Base-by-base conservation (phyloP, 2,329 filamentous ascomycete genomes). In the Madurella fahalii region DNA sequence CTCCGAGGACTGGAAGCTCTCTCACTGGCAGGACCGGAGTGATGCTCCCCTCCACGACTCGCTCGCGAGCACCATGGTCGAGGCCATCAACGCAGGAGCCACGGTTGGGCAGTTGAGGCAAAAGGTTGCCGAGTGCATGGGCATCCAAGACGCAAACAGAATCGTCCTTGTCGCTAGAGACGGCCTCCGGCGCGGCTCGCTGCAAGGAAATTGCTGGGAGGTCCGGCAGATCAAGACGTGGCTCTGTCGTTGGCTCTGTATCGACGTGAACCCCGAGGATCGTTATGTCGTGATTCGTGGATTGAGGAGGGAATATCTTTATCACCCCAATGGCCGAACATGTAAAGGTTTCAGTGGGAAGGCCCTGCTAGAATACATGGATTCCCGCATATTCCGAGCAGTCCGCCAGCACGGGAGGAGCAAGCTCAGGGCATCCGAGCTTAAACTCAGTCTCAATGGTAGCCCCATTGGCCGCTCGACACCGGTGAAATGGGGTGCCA, bases 151-250 rank as follows among this genome's bases (percentile, higher is more conserved):
- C 44, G 41, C 61, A 0, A 62, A 66, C 30, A 61, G 69, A 17
- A 54, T 73, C 13, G 57, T 65, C 2, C 53, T 73, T 4, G 53
- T 61, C 16, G 65, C 66, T 2, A 43, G 61, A 4, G 69, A 65
- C 5, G 71, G 71, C 3, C 53, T 69, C 20, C 61, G 64, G 15
- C 61, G 62, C 2, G 66, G 68, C 5, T 51, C 62, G 0, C 37
- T 72, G 4, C 63, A 68, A 32, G 71, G 71, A 12, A 63, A 66
- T 20, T 61, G 58, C 46, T 73, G 71, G 71, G 63, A 67, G 37
- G 56, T 62, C 2, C 54, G 59, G 9, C 64, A 64, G 20, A 52
- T 68, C 39, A 48, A 52, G 18, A 45, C 49, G 9, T 72, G 69
- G 70, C 60, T 70, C 15, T 71, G 67, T 46, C 65, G 65, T 2